These are phyloP conservation scores for Nitzschia sp. DNA, from an alignment of 108 stramenopile species.

Conservation along the genomic window DNA sequence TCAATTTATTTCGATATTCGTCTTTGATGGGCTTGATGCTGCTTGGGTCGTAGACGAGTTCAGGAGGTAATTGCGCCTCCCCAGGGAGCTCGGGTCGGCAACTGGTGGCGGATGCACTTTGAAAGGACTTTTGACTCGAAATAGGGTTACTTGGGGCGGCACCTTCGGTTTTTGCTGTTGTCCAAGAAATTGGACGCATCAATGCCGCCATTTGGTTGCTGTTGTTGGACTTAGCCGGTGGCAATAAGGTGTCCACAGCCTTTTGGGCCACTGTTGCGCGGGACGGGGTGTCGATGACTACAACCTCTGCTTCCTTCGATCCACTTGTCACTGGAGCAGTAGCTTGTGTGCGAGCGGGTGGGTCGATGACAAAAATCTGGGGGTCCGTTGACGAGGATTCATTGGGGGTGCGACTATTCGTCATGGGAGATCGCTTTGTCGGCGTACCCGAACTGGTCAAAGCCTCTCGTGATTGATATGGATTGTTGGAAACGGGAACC, in stretches of 20 bases:
- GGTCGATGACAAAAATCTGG: not conserved
- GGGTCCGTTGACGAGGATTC: no score
- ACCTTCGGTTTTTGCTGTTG: not conserved
- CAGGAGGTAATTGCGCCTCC: slow-evolving; percentile 24
- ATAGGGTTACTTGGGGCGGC: no score
- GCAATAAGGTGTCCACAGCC: no score
- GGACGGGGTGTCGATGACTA: not conserved
- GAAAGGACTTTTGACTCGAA: no score
- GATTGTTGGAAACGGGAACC: no score
- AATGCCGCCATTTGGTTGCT: not conserved
- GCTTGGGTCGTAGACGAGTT: slow-evolving; percentile 24
- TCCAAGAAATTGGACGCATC: not conserved
- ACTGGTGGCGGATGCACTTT: no score
- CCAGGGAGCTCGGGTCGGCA: slow-evolving; percentile 7
- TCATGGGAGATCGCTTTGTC: no score
- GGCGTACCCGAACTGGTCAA: no score
- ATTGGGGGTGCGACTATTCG: no score
- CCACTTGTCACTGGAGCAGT: not conserved
- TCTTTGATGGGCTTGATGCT: slow-evolving; percentile 37
- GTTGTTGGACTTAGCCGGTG: not conserved
- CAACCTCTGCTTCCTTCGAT: not conserved
- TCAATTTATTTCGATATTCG: slow-evolving; percentile 36
- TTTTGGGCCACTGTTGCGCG: no score
- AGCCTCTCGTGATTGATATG: no score
- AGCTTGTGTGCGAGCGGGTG: not conserved